Percentiles rank a stretch among this genome's conserved stretches.
These are phyloP conservation scores for Syzygium malaccense DNA, from an alignment of 441 rosid species.

Conservation along the genomic window DNA sequence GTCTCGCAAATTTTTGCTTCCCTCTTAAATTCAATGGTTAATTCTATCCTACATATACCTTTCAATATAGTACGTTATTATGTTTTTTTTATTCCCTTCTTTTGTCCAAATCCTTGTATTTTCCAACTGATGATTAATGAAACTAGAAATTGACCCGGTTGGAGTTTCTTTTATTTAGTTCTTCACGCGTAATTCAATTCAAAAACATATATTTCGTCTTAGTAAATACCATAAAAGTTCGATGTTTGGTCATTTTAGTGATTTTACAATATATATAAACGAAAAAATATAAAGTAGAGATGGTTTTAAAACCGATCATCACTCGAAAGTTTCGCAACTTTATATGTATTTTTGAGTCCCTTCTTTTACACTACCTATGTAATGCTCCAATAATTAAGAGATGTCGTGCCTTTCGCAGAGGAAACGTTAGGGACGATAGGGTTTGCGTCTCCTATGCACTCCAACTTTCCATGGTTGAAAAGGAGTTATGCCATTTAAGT, in stretches of 20 bases:
- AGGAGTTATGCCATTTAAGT: background rate
- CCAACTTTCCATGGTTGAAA: background rate
- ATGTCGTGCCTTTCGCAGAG: background rate
- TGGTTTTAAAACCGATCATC: background rate
- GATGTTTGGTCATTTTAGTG: background rate
- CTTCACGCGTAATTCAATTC: background rate
- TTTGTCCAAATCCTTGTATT: background rate
- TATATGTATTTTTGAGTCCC: background rate
- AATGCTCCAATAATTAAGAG: background rate
- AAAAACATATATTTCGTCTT: background rate
- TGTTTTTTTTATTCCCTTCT: fast-evolving
- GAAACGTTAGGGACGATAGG: background rate
- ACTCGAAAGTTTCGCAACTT: background rate
- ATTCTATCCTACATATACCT: background rate
- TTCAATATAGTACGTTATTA: background rate
- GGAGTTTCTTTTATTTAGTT: background rate
- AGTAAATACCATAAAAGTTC: background rate
- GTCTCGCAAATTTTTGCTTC: background rate
- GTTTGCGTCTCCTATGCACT: background rate
- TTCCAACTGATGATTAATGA: background rate
- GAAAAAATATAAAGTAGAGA: background rate
- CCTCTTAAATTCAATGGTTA: background rate
- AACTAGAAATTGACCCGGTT: background rate
- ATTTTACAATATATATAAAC: background rate
- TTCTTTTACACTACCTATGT: background rate